Evolutionary conservation across 2,329 filamentous ascomycete genomes (phyloP).

Genomic region (Cytospora schulzeri): DNA sequence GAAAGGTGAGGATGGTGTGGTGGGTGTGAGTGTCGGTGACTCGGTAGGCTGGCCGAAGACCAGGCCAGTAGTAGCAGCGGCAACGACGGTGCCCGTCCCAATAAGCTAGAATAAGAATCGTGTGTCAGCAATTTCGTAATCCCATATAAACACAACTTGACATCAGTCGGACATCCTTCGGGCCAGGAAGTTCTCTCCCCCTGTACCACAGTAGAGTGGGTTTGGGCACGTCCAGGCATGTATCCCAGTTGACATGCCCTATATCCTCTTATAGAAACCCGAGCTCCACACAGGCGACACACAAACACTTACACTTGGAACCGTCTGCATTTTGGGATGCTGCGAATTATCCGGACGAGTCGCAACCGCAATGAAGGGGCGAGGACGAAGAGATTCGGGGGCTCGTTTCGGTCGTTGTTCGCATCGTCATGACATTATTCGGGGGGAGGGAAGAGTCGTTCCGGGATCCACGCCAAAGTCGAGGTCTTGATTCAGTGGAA

Average conservation of each 20-base stretch:
- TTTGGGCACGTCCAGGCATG: constrained; percentile 6
- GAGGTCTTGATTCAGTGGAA: constrained; percentile 4
- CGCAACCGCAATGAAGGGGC: constrained; percentile 36
- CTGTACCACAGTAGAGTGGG: neutral
- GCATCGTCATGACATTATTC: constrained; percentile 43
- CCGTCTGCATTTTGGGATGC: constrained; percentile 42
- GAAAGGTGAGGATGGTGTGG: constrained; percentile 35
- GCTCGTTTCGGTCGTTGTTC: constrained; percentile 38
- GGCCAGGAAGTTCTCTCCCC: neutral
- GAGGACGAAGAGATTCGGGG: constrained; percentile 36
- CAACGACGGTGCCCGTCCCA: constrained; percentile 63
- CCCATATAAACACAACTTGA: neutral
- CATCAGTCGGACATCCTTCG: constrained; percentile 3
- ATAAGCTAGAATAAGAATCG: constrained; percentile 49
- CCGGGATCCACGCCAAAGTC: constrained; percentile 5
- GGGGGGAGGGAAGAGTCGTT: constrained; percentile 1
- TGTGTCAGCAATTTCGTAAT: constrained; percentile 15
- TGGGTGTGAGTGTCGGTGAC: constrained; percentile 33
- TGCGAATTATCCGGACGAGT: constrained; percentile 35
- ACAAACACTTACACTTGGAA: constrained; percentile 48
- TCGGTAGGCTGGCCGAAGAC: constrained; percentile 60
- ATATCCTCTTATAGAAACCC: constrained; percentile 5
- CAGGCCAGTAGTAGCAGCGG: constrained; percentile 60
- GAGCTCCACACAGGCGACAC: constrained; percentile 4
- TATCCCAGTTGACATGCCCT: constrained; percentile 4